Conservation (phyloP, 1,139 yeast species). For the Hyphopichia buzzinii region DNA sequence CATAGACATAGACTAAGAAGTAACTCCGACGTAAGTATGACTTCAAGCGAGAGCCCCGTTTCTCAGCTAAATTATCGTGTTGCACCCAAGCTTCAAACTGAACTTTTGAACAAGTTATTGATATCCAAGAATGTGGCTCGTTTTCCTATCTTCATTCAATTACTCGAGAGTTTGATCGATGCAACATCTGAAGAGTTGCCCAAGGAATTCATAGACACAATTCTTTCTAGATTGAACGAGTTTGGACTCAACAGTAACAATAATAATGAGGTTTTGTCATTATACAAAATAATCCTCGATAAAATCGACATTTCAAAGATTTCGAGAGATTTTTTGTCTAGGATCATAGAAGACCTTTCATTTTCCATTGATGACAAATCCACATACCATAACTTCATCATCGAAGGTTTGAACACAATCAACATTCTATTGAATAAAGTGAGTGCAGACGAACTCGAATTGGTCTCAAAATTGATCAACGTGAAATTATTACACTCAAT, state of each 20-base stretch:
- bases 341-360: conserved; percentile 43
- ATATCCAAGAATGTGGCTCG: conserved; percentile 18
- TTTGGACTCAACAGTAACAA: conserved; percentile 20
- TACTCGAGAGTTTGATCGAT: conserved; percentile 30
- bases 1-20: conserved; percentile 5
- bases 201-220: conserved; percentile 15
- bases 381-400: conserved; percentile 44
- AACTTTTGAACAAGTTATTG: conserved; percentile 18
- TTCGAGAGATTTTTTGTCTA: conserved; percentile 19
- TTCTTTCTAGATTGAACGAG: conserved; percentile 16
- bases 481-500: conserved; percentile 16
- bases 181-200: conserved; percentile 9
- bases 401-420: conserved; percentile 46
- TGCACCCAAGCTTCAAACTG: conserved; percentile 15
- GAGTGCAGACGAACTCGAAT: background rate
- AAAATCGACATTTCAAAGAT: conserved; percentile 11
- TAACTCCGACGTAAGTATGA: conserved; percentile 17
- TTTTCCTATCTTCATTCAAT: conserved; percentile 22
- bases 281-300: conserved; percentile 24
- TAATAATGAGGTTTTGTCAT: conserved; percentile 24
- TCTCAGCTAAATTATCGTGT: conserved; percentile 11
- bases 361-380: conserved; percentile 35
- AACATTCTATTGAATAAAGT: conserved; percentile 6
- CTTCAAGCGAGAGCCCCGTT: conserved; percentile 11
- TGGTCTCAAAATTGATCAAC: background rate